Base-by-base conservation (phyloP, 2,329 filamentous ascomycete species). In the Corinectria fuckeliana region DNA sequence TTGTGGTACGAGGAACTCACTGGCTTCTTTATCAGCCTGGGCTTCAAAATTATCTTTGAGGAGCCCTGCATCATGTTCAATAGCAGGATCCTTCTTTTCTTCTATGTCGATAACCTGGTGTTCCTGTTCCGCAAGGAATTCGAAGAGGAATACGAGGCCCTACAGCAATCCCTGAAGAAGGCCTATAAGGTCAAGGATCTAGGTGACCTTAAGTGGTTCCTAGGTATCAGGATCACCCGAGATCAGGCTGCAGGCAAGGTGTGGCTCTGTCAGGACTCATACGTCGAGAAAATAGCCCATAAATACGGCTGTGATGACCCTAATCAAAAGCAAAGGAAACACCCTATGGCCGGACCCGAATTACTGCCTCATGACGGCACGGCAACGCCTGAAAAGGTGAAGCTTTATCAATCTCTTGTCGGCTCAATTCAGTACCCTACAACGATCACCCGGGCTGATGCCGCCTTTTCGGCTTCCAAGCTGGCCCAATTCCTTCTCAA, bases 401-500 rank as follows among this genome's bases (percentile, higher is more conserved):
- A 32, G 4, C 6, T 10, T 5, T 6, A 32, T 32, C 28, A 32
- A 11, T 5, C 7, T 1, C 28, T 5, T 10, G 28, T 47, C 30
- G 42, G 42, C 13, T 47, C 42, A n/a, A n/a, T 47, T 5, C 3
- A 30, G 21, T 47, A 47, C 14, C 16, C 5, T 10, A 14, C 21
- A 6, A 14, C 30, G 28, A 47, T 47, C 6, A 47, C 21, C 42
- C 28, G 42, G 11, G 23, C 42, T 23, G 23, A 47, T 20, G 16
- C 30, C 9, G 42, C 23, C 3, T 13, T 4, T 6, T 23, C 42
- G 16, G 23, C 23, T 21, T 8, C 45, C 25, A 26, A 39, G 32
- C 48, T 50, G 25, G 48, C 48, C 25, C 25, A 32, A 20, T 50
- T 50, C 48, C 26, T 50, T 32, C 39, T 18, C 25, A 50, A 50